Base-by-base conservation (phyloP, 179 eudicot species). In the Gypsophila paniculata region DNA sequence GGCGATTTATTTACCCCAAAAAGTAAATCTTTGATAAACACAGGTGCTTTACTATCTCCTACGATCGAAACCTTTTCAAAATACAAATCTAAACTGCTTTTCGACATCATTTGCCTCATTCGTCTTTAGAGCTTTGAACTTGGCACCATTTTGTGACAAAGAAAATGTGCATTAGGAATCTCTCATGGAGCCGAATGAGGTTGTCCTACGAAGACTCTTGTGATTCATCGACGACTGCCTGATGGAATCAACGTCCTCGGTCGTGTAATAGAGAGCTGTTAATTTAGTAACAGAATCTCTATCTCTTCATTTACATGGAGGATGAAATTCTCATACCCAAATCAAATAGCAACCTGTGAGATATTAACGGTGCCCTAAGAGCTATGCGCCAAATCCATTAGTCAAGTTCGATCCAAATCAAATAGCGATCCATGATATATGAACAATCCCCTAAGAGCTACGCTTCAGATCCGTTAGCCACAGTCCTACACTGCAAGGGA, bases 1-100 rank as follows among this genome's bases (percentile, higher is more conserved):
- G 17, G 15, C 1, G 69, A 65, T 79, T 79, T 79, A 79, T 75
- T 79, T 66, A 25, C 76, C 66, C 65, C 59, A 34, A 55, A 78
- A 68, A 61, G 52, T 52, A 53, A 72, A 38, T 21, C 48, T 19
- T 65, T 65, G 22, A 66, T 53, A 49, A 66, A 23, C 54, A 70
- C 55, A 59, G 65, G 61, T 65, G 69, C 52, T 60, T 48, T 59
- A 32, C 82, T 74, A 74, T 71, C 29, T 51, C 68, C 76, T 76
- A 72, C 57, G 38, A 79, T 55, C 46, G 61, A 42, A 67, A 68
- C 73, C 57, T 52, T 61, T n/a, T 51, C 38, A 63, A 76, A 72
- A 60, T 76, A 79, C 77, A 79, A 72, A 76, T 79, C 79, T 79
- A 79, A 79, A 68, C 7, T 26, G 61, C 65, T 76, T 75, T 71